These are phyloP conservation scores for Plasmodium reichenowi DNA, from an alignment of 169 alveolate species.

Conservation along the genomic window DNA sequence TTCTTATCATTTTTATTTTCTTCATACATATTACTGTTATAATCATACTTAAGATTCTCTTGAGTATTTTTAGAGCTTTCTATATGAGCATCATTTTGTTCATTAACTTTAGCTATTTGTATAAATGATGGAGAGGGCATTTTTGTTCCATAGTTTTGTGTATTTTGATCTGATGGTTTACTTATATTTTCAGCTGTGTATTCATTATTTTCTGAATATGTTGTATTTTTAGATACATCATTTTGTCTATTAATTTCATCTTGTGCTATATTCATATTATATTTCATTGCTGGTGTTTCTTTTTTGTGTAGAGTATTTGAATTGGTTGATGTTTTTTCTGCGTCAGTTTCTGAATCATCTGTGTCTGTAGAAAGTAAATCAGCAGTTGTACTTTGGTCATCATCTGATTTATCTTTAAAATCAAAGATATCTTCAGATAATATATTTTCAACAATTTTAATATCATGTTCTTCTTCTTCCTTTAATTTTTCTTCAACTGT, in stretches of 20 bases:
- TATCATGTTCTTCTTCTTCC: slow-evolving; percentile 19
- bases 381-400: neutral
- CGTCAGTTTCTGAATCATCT: neutral
- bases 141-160: neutral
- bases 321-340: neutral
- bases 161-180: neutral
- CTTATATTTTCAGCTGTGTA: neutral
- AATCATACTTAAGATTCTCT: neutral
- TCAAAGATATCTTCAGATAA: slow-evolving; percentile 7
- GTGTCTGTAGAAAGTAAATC: neutral
- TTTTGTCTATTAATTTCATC: neutral
- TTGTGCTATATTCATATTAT: neutral
- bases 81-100: neutral
- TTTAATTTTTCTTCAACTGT: neutral
- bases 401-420: neutral
- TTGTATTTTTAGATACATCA: neutral
- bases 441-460: slow-evolving; percentile 21
- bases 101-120: neutral
- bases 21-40: neutral
- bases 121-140: neutral
- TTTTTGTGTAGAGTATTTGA: too few species aligned
- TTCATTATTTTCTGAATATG: neutral
- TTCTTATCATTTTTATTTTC: neutral
- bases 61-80: neutral
- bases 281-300: neutral